phyloP scores from a whole-genome alignment of 2,329 filamentous ascomycete species.

The Fusarium goolgardi region DNA sequence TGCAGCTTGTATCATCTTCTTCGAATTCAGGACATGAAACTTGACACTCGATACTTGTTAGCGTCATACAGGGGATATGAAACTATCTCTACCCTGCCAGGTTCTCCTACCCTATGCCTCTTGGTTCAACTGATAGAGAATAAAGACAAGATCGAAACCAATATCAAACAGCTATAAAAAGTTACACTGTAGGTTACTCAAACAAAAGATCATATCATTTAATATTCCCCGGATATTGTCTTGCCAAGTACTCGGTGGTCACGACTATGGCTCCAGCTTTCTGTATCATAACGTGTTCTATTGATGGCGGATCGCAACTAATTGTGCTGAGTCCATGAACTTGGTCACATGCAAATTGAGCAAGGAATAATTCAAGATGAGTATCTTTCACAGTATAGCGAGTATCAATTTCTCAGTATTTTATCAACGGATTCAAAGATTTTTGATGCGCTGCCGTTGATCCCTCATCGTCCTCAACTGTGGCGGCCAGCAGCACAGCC shows the following conservation, averaged over 20 bases:
- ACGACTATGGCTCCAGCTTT: too few species aligned
- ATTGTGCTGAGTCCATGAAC: too few species aligned
- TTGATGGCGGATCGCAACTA: too few species aligned
- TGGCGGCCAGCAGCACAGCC: conserved; percentile 10
- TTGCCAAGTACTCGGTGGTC: too few species aligned
- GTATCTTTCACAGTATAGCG: too few species aligned
- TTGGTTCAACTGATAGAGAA: not conserved
- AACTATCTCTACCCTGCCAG: not conserved
- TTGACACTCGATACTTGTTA: not conserved
- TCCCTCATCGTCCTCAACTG: not conserved
- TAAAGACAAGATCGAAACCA: not conserved
- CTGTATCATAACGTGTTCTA: too few species aligned
- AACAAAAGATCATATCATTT: too few species aligned
- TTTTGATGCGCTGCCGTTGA: not conserved
- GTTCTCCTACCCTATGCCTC: not conserved
- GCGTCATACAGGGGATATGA: too few species aligned
- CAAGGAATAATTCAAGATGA: too few species aligned
- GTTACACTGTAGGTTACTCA: not conserved
- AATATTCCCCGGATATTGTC: too few species aligned
- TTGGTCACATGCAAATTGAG: too few species aligned
- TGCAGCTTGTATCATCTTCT: not conserved
- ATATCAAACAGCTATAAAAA: fast-evolving
- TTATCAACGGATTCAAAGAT: not conserved
- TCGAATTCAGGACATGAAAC: not conserved
- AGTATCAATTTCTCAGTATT: not conserved